These are phyloP conservation scores for Marasmius oreades DNA, from an alignment of 1,284 basidiomycete genomes.

Conservation along the genomic window DNA sequence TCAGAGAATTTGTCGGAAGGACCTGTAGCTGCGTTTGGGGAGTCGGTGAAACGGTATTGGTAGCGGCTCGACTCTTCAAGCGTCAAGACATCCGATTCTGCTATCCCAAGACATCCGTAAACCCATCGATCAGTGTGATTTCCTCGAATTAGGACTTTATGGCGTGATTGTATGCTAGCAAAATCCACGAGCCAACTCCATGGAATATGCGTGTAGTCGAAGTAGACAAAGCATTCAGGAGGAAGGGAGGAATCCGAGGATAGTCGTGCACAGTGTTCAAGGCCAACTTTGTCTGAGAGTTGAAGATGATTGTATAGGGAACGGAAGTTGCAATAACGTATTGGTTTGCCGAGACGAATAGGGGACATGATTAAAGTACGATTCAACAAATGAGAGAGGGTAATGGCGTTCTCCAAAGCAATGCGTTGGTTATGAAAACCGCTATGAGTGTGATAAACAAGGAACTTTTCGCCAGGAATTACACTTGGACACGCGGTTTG, in stretches of 20 bases:
- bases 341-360: slow-evolving; percentile 61
- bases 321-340: slow-evolving; percentile 61
- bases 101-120: slow-evolving; percentile 35
- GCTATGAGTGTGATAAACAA: slow-evolving; percentile 72
- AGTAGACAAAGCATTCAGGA: slow-evolving; percentile 57
- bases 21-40: slow-evolving; percentile 23
- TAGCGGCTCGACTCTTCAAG: slow-evolving; percentile 56
- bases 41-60: slow-evolving; percentile 64
- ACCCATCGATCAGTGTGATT: slow-evolving; percentile 51
- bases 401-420: slow-evolving; percentile 75
- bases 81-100: slow-evolving; percentile 37
- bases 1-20: slow-evolving; percentile 38
- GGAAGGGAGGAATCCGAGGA: slow-evolving; percentile 30
- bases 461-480: slow-evolving; percentile 34
- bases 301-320: slow-evolving; percentile 46
- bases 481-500: slow-evolving; percentile 15
- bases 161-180: slow-evolving; percentile 29
- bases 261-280: slow-evolving; percentile 45
- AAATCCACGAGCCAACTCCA: slow-evolving; percentile 71
- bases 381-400: slow-evolving; percentile 63
- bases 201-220: slow-evolving; percentile 56
- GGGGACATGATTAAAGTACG: slow-evolving; percentile 75
- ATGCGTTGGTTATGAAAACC: slow-evolving; percentile 85
- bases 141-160: slow-evolving; percentile 42
- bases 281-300: slow-evolving; percentile 49